Evolutionary conservation across 129 eudicot genomes (phyloP), one percentile per base, ranked within the genome.

Genomic region (Pseudognaphalium luteoalbum): DNA sequence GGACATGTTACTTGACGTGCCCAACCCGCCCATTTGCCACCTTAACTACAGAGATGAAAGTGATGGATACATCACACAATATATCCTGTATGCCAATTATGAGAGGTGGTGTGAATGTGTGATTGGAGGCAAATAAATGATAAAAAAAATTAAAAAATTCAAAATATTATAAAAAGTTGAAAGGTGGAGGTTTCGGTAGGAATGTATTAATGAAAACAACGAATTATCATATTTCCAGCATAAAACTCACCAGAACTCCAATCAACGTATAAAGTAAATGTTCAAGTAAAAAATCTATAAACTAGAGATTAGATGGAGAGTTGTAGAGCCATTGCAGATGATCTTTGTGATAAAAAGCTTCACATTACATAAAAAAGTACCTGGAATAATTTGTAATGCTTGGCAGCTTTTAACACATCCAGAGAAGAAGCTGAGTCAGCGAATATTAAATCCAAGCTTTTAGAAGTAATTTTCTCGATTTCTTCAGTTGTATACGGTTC

Each of bases 381-480:
- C 87, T 90, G 90, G 66, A 81, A 82, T 50, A 87, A 74, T 72
- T 90, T 87, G 75, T 75, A 87, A 61, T 87, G 85, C 66, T 84
- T 87, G 81, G 97, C 97, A 68, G 88, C 97, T 75, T 85, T 84
- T 47, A 92, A 73, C 59, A 92, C 97, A 66, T 92, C 91, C 75
- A 92, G 66, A 19, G 97, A 89, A 71, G 91, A 85, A 34, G 90
- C 84, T 20, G 96, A 92, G 75, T 80, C 67, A 32, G 87, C 87
- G 19, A 92, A 89, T 54, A 92, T 75, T 8, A 59, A 70, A 75
- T 67, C 62, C 72, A 92, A 70, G 60, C 80, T 89, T 79, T 92
- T 82, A 68, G 68, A 81, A 72, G 86, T 86, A 37, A 87, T 86
- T 34, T 81, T 85, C 87, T 89, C 90, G 66, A 92, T 84, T 59